Evolutionary conservation across 2,329 filamentous ascomycete species (phyloP).

Genomic region (Tolypocladium amazonense): DNA sequence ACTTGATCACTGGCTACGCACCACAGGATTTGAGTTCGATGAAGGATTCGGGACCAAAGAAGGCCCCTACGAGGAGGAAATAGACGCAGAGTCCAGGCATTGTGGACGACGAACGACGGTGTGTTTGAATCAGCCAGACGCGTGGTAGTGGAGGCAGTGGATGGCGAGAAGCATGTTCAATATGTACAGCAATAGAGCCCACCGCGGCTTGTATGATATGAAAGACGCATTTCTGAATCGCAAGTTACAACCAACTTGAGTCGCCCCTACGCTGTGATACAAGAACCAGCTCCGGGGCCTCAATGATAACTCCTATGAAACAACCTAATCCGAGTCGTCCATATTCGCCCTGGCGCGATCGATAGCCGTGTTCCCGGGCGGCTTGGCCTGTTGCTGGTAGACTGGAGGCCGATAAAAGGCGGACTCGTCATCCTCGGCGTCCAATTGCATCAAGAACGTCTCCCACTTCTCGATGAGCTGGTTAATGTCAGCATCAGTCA

Average conservation of each 20-base stretch:
- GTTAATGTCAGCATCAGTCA: constrained; percentile 11
- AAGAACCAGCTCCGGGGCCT: background rate
- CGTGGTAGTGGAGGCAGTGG: constrained; percentile 1
- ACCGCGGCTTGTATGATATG: constrained; percentile 24
- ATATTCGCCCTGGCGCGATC: constrained; percentile 48
- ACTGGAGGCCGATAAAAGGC: constrained; percentile 55
- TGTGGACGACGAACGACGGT: background rate
- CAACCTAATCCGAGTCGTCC: constrained; percentile 46
- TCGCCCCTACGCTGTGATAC: background rate
- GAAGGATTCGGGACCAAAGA: constrained; percentile 27
- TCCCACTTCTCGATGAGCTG: constrained; percentile 85
- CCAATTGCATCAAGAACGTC: constrained; percentile 91
- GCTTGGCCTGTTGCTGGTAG: constrained; percentile 38
- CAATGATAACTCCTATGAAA: background rate
- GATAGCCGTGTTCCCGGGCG: constrained; percentile 46
- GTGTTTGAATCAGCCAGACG: background rate
- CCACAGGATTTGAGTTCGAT: constrained; percentile 23
- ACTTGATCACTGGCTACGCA: constrained; percentile 41
- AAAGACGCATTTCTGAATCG: constrained; percentile 15
- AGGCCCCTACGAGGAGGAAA: constrained; percentile 37
- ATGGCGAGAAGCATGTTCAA: constrained; percentile 9
- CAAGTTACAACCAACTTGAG: background rate
- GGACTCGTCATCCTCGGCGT: constrained; percentile 78
- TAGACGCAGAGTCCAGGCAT: constrained; percentile 10
- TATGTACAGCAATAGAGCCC: constrained; percentile 23